Evolutionary conservation across 1,284 basidiomycete species (phyloP), one percentile per base, ranked within the genome.

Genomic region (Heterobasidion occidentale): DNA sequence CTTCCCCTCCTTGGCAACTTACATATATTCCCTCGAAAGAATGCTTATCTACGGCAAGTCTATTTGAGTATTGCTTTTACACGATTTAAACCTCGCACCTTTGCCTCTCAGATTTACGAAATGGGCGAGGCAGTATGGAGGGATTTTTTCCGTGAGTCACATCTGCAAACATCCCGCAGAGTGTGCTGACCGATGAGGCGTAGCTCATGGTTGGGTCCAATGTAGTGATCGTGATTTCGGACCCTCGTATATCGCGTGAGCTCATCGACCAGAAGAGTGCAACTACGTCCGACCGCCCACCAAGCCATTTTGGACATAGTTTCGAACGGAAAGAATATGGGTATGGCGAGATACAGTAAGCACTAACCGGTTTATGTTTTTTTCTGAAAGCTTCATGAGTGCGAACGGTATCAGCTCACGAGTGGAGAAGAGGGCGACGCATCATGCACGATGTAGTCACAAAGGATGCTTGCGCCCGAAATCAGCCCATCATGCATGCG

Each of bases 361-460:
- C n/a, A n/a, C n/a, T 45, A 17, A 14, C 42, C 33, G 3, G n/a
- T 53, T 15, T 14, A 19, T 9, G 15, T 44, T 9, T 20, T 11
- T 27, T 45, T 11, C 33, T 52, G 4, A 20, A 15, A 36, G n/a
- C 52, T 34, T 9, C 17, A 11, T 14, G 14, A 11, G 17, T 27
- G 12, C 17, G 14, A 47, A 33, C 42, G 63, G 64, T 61, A 47
- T 61, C 62, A 15, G 62, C 27, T 27, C 4, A 3, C 27, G 27
- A 57, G 15, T 74, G 71, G 73, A 65, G 67, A 51, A 53, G 60
- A n/a, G 58, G 68, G 27, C 67, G 72, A 15, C 64, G 65, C 55
- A 64, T 65, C 7, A 61, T 66, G 0, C 62, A 64, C 50, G 58
- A 65, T 33, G 61, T 73, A 15, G 58, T 74, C 51, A 69, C 60